Evolutionary conservation across 768 basidiomycete genomes (phyloP).

Genomic region (Termitomyces sp.): DNA sequence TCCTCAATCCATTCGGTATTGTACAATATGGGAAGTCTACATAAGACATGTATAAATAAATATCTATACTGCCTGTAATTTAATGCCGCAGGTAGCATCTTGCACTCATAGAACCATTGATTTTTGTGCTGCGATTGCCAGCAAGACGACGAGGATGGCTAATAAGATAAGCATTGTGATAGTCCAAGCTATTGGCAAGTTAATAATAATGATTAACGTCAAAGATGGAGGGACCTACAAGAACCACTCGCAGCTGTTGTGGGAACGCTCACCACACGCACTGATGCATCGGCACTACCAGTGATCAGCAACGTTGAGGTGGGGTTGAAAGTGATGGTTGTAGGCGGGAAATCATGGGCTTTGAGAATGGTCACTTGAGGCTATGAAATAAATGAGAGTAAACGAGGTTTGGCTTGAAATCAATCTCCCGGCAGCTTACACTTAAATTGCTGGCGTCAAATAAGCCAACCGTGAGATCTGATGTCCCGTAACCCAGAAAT

Average conservation of each 20-base stretch:
- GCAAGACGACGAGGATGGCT: slow-evolving; percentile 35
- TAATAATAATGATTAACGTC: neutral
- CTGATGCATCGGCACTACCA: slow-evolving; percentile 85
- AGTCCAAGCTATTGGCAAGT: slow-evolving; percentile 18
- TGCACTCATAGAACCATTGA: slow-evolving; percentile 9
- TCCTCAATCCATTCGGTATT: slow-evolving; percentile 10
- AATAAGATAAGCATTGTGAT: slow-evolving; percentile 32
- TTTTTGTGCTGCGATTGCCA: slow-evolving; percentile 36
- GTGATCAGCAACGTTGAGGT: slow-evolving; percentile 76
- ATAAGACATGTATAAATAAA: slow-evolving; percentile 3
- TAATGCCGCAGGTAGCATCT: neutral
- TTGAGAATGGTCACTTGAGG: slow-evolving; percentile 84
- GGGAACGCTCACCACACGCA: slow-evolving; percentile 78
- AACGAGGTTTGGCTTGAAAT: neutral
- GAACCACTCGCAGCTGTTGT: slow-evolving; percentile 37
- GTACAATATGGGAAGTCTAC: slow-evolving; percentile 9
- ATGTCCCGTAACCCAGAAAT: slow-evolving; percentile 80
- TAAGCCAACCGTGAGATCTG: slow-evolving; percentile 81
- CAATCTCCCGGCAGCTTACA: slow-evolving; percentile 39
- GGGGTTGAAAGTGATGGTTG: slow-evolving; percentile 85
- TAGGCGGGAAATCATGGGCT: slow-evolving; percentile 93
- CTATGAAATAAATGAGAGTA: slow-evolving; percentile 32
- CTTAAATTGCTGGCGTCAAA: slow-evolving; percentile 73
- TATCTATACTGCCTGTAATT: slow-evolving; percentile 7
- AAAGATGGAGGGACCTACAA: slow-evolving; percentile 36